Percentiles rank a stretch among this genome's conserved stretches.
Evolutionary conservation across 495 filamentous ascomycete species (phyloP).

Genomic region (Glonium stellatum): DNA sequence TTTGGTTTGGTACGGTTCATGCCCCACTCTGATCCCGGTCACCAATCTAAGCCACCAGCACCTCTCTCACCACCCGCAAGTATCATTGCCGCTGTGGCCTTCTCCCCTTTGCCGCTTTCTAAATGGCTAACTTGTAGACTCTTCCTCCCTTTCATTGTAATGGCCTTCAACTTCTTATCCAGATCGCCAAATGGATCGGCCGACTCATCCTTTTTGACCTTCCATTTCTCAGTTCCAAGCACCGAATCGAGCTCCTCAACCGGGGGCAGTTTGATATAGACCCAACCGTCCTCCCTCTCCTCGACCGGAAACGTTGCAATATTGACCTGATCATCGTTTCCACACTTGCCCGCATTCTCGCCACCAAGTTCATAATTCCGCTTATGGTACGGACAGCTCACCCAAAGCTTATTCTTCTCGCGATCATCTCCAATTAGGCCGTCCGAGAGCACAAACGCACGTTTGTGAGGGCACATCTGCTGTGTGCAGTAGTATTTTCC

Average conservation of each 20-base stretch:
- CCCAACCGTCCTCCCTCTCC: constrained; percentile 69
- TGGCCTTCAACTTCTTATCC: constrained; percentile 53
- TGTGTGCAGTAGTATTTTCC: constrained; percentile 85
- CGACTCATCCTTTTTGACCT: constrained; percentile 67
- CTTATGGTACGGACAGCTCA: constrained; percentile 90
- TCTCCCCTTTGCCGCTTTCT: constrained; percentile 38
- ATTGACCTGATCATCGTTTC: constrained; percentile 67
- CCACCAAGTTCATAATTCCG: constrained; percentile 78
- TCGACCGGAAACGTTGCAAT: constrained; percentile 84
- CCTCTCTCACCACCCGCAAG: constrained; percentile 43
- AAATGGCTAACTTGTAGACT: constrained; percentile 43
- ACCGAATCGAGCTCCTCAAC: constrained; percentile 78
- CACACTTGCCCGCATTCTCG: constrained; percentile 61
- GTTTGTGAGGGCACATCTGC: constrained; percentile 98
- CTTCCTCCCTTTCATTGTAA: constrained; percentile 53
- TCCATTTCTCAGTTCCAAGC: constrained; percentile 77
- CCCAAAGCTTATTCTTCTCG: constrained; percentile 58
- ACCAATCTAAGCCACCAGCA: constrained; percentile 63
- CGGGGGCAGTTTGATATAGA: constrained; percentile 80
- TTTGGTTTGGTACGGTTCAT: too few relatives aligned
- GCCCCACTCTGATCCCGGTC: too few relatives aligned
- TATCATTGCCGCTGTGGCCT: constrained; percentile 41
- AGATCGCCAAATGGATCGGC: constrained; percentile 58
- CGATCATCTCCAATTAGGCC: constrained; percentile 71
- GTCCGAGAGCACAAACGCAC: constrained; percentile 82